Conservation (phyloP, 2,329 filamentous ascomycete species). For the Claviceps sp. region DNA sequence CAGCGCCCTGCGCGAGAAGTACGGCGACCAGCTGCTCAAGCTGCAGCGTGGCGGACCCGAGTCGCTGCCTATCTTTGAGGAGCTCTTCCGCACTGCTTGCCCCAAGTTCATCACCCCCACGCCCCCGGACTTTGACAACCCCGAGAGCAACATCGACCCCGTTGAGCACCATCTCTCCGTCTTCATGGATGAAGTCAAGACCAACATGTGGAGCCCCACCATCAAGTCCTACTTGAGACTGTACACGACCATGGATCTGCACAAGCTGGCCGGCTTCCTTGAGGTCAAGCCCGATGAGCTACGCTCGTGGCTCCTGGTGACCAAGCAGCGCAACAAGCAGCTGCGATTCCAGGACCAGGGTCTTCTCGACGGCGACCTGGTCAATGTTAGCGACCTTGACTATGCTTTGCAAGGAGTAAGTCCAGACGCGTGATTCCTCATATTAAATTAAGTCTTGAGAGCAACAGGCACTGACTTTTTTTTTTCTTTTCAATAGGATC, state of each 20-base stretch:
- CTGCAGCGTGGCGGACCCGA: conserved; percentile 94
- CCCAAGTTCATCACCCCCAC: conserved; percentile 99
- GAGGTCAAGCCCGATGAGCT: conserved; percentile 95
- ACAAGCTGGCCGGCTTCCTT: conserved; percentile 94
- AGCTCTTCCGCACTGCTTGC: conserved; percentile 94
- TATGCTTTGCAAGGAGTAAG: conserved; percentile 89
- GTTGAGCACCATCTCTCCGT: conserved; percentile 93
- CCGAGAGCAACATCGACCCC: conserved; percentile 88
- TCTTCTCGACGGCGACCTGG: conserved; percentile 79
- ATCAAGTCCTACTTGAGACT: conserved; percentile 98
- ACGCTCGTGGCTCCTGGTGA: conserved; percentile 84
- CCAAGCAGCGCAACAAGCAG: conserved; percentile 97
- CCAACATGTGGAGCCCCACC: conserved; percentile 94
- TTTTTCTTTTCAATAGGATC: conserved; percentile 42
- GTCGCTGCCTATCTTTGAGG: conserved; percentile 90
- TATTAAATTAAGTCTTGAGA: too few species aligned
- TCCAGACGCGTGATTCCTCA: conserved; percentile 13
- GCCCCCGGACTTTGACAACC: conserved; percentile 94
- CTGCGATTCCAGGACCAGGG: conserved; percentile 82
- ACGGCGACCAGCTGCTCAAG: conserved; percentile 93
- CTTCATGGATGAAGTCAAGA: conserved; percentile 99
- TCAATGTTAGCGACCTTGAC: conserved; percentile 90
- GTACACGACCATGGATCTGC: conserved; percentile 98
- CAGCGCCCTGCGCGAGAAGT: conserved; percentile 95
- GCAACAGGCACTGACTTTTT: conserved; percentile 10